These are phyloP conservation scores for Sarocladium strictum DNA, from an alignment of 2,329 filamentous ascomycete species.

Conservation along the genomic window DNA sequence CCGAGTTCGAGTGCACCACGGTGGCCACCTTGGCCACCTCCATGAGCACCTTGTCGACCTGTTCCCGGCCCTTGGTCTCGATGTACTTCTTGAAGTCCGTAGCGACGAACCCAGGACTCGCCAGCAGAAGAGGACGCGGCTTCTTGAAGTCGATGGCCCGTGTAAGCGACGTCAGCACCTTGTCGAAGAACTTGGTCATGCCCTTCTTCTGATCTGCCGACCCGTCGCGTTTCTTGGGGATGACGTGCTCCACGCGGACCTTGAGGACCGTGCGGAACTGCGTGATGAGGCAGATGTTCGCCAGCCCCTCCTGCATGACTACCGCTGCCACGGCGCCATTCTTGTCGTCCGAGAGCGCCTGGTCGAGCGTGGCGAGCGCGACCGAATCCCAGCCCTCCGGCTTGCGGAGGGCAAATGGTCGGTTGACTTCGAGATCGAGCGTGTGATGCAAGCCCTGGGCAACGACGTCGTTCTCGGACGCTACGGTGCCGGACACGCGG, in stretches of 20 bases:
- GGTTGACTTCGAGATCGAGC: conserved; percentile 76
- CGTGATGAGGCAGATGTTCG: conserved; percentile 78
- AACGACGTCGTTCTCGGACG: conserved; percentile 46
- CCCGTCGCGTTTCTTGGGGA: conserved; percentile 62
- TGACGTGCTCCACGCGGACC: conserved; percentile 51
- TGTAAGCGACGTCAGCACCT: conserved; percentile 67
- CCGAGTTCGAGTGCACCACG: conserved; percentile 78
- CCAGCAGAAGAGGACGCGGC: conserved; percentile 71
- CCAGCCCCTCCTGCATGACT: conserved; percentile 84
- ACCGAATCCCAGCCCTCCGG: conserved; percentile 89
- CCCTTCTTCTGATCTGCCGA: conserved; percentile 63
- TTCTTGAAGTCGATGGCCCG: conserved; percentile 70
- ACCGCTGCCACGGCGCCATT: conserved; percentile 82
- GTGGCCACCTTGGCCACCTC: conserved; percentile 56
- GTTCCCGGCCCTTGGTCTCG: conserved; percentile 50
- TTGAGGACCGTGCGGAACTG: conserved; percentile 73
- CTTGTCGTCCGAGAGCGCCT: conserved; percentile 72
- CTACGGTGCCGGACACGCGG: conserved; percentile 49
- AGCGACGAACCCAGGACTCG: conserved; percentile 84
- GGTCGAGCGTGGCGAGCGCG: conserved; percentile 68
- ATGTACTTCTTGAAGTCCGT: conserved; percentile 72
- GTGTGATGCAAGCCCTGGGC: conserved; percentile 52
- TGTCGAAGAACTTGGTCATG: conserved; percentile 68
- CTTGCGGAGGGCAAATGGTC: conserved; percentile 86
- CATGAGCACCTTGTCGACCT: conserved; percentile 63